Base-by-base conservation (phyloP, 2,329 filamentous ascomycete genomes). In the Phoma herbarum region DNA sequence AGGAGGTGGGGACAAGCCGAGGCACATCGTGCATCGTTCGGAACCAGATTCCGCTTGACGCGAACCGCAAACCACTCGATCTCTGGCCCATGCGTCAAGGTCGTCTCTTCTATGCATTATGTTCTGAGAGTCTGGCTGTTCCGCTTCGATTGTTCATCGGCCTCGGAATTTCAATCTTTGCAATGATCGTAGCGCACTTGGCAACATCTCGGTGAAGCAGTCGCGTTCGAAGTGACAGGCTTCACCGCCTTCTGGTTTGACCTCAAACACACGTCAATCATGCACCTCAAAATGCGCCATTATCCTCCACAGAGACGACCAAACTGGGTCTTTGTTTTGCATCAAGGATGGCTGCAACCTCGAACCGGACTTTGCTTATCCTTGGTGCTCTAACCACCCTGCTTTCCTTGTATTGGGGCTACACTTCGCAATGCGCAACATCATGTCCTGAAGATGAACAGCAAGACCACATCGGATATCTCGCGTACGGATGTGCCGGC, bases 401-500 rank as follows among this genome's bases (percentile, higher is more conserved):
- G 4, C 46, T 55, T 3, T 42, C 57, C 14, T 51, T 55, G n/a
- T 55, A 52, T 22, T 59, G 47, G 51, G 57, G 51, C 33, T 52
- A 51, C 22, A 20, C 23, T 26, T 42, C 46, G 12, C 29, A 35
- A 14, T 50, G 41, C 47, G 12, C 49, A 3, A 16, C 37, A 20
- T 20, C 44, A 41, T 31, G 37, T 12, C 25, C 23, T 3, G 3
- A 23, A 4, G 25, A 25, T 10, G 18, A 41, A 23, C 20, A 11
- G n/a, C 39, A 41, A 35, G 25, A 59, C 6, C 65, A 70, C 43
- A 39, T 58, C 4, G 65, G 62, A 2, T 71, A 70, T 50, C 54
- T 71, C 39, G 66, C 65, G 35, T 69, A 70, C 33, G 67, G 67
- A 26, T 70, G 66, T 39, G 59, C 68, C 4, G 65, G 55, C 14